These are phyloP conservation scores for Coemansia interrupta DNA, from an alignment of 192 early-diverging fungal genomes.

Conservation along the genomic window DNA sequence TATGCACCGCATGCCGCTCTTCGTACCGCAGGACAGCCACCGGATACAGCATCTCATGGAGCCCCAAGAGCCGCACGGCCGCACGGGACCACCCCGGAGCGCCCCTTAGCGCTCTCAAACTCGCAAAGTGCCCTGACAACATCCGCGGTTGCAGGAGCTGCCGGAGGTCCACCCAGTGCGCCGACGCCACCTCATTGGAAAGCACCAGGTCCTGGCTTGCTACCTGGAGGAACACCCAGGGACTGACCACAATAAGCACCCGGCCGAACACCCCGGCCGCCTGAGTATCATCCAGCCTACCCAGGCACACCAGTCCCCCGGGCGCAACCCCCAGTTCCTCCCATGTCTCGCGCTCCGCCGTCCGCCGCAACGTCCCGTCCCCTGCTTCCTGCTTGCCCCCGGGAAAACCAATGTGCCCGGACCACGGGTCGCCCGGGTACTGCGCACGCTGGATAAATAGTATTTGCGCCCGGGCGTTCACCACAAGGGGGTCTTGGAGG, in stretches of 20 bases:
- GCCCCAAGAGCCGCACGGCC: constrained; percentile 4
- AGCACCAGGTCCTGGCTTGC: not conserved
- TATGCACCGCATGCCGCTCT: not conserved
- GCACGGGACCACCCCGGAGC: no score
- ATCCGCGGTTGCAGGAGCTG: constrained; percentile 11
- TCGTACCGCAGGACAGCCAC: constrained; percentile 18
- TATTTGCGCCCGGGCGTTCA: constrained; percentile 15
- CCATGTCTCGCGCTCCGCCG: constrained; percentile 39
- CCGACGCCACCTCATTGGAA: constrained; percentile 38
- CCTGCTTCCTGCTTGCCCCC: constrained; percentile 36
- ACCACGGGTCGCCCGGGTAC: constrained; percentile 44
- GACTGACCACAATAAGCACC: constrained; percentile 19
- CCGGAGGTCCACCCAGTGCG: constrained; percentile 37
- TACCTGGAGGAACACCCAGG: constrained; percentile 41
- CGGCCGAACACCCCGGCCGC: constrained; percentile 10
- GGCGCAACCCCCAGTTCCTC: constrained; percentile 33
- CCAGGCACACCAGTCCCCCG: constrained; percentile 14
- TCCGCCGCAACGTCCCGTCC: constrained; percentile 12
- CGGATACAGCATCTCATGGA: constrained; percentile 20
- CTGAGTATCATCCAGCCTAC: constrained; percentile 23
- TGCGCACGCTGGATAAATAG: constrained; percentile 43
- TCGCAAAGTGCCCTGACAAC: no score
- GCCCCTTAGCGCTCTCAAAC: no score
- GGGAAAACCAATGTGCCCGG: constrained; percentile 49
- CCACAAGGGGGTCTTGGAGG: not conserved